phyloP scores from a whole-genome alignment of 140 eudicot species.

The Bidens hawaiensis region DNA sequence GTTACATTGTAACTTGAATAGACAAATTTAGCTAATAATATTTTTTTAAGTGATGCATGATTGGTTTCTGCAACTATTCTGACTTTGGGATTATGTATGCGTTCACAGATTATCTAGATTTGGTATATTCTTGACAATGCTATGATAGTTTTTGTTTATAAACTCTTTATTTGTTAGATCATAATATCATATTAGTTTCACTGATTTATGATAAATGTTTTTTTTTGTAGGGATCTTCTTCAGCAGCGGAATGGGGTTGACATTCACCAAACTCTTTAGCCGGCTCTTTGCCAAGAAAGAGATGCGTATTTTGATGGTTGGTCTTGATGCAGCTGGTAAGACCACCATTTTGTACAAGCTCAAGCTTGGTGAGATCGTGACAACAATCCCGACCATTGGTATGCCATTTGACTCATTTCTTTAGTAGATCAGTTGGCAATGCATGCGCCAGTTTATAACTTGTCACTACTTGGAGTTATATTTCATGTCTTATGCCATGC shows the following conservation, averaged over 20 bases:
- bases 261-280: not conserved
- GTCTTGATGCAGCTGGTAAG: conserved; percentile 11
- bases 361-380: conserved; percentile 57
- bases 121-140: not conserved
- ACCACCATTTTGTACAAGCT: conserved; percentile 58
- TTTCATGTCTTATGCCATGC: not conserved
- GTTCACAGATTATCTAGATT: conserved; percentile 8
- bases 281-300: not conserved
- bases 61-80: conserved; percentile 4
- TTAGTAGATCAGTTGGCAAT: not conserved
- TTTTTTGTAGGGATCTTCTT: not conserved
- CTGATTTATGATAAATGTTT: conserved; percentile 7
- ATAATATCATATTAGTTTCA: not conserved
- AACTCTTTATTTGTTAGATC: not conserved
- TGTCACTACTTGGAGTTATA: not conserved
- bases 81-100: conserved; percentile 6
- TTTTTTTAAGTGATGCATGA: not conserved
- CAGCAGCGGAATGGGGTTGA: not conserved
- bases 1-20: not conserved
- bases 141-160: not conserved
- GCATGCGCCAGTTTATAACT: not conserved
- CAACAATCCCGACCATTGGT: conserved; percentile 58
- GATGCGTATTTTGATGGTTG: not conserved
- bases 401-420: conserved; percentile 18
- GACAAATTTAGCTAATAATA: not conserved